Base-by-base conservation (phyloP, 805 yeast species). In the Hemisphaericaspora nanyangensis region DNA sequence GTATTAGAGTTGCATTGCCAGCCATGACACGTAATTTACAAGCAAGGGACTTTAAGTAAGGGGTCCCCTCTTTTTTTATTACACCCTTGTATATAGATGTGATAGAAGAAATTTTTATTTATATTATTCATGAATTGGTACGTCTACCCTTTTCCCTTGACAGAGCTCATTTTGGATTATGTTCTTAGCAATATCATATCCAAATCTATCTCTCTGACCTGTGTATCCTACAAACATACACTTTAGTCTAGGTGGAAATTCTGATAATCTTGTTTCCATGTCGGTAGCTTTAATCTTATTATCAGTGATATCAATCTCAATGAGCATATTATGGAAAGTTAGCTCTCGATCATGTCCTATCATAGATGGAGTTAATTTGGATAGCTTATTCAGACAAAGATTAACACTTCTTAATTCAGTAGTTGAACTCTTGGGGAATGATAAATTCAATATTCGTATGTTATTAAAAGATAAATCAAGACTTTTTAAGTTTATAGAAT, bases 1-100 rank as follows among this genome's bases (percentile, higher is more conserved):
- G 99, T 0, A 65, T 93, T 27, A 76, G 98, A 52, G 95, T 93
- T 4, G 98, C 98, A 0, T 72, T 93, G 47, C 99, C 99, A 15
- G 91, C 96, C 12, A 87, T 93, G 96, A 93, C 99, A 7, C 74
- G 99, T 52, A 93, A 93, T 63, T 74, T 91, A 51, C 95, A 86
- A 56, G 70, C 31, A 10, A 29, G 31, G 12, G 18, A 29, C 18
- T 29, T 29, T 29, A 29, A 29, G 8, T 29, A 29, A 13, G 12
- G 8, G 3, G 31, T 25, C n/a, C 28, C 10, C n/a, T n/a, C 3
- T 22, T 22, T 22, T 5, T 8, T 22, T 22, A 8, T 8, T 22
- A 22, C 11, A 8, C 11, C 11, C 26, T 22, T 22, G 26, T 29
- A 29, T 29, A 17, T 16, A 29, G 11, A 12, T 29, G 19, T 29